Conservation (phyloP, 2,329 filamentous ascomycete genomes). For the Claviceps quebecensis region DNA sequence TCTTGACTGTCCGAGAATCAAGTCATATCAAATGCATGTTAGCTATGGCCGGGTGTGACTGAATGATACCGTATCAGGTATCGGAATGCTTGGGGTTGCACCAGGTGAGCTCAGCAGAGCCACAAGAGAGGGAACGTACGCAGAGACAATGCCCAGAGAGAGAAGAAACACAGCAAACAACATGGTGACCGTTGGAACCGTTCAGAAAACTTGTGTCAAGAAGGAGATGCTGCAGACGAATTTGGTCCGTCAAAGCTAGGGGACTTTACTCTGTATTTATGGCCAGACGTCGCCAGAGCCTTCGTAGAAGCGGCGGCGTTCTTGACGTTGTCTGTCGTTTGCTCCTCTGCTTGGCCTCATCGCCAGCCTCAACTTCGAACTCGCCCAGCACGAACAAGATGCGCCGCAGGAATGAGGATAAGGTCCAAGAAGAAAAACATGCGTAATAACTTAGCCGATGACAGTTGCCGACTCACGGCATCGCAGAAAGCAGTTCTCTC, state of each 20-base stretch:
- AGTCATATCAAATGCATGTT: neutral
- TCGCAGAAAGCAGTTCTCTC: too few relatives aligned
- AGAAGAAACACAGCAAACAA: conserved; percentile 7
- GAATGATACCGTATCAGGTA: neutral
- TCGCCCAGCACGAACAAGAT: neutral
- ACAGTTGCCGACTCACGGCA: too few relatives aligned
- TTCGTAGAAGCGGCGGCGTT: conserved; percentile 4
- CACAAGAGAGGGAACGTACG: conserved; percentile 4
- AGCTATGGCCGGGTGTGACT: neutral
- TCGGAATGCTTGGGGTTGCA: too few relatives aligned
- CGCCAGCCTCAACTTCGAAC: neutral
- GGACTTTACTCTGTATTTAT: conserved; percentile 18
- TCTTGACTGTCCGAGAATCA: conserved; percentile 2
- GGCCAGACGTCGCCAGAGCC: conserved; percentile 9
- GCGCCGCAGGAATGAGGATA: neutral
- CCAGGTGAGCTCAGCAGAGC: too few relatives aligned
- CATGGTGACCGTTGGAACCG: conserved; percentile 8
- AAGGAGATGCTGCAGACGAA: neutral
- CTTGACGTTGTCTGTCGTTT: conserved; percentile 4
- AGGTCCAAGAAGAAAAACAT: neutral
- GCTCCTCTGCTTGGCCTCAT: neutral
- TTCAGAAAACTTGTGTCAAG: conserved; percentile 2
- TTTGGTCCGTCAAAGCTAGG: conserved; percentile 3
- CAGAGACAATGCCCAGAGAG: conserved; percentile 7
- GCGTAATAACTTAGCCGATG: neutral